Base-by-base conservation (phyloP, 306 rosid genomes). In the Rosa chinensis region DNA sequence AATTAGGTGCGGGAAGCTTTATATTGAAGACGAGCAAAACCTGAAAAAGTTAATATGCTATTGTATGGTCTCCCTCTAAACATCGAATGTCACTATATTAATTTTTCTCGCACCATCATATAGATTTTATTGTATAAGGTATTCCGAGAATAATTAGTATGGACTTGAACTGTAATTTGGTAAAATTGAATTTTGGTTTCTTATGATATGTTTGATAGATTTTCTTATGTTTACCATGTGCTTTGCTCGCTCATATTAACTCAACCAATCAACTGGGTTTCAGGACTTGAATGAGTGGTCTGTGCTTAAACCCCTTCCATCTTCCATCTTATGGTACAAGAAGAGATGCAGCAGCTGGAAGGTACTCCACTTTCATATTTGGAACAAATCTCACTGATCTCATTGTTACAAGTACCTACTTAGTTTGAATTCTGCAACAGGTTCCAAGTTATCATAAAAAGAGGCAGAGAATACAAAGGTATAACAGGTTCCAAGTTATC, bases 351-450 rank as follows among this genome's bases (percentile, higher is more conserved):
- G 70, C 86, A 11, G 90, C 79, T 11, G 88, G 88, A 79, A 56
- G 90, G 50, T 87, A 58, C 78, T 32, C 81, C 77, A 82, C 86
- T 74, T 76, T 87, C 73, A 77, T 84, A 20, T 84, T 82, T 52
- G 88, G 88, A 74, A 87, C 86, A 62, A 87, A 84, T 61, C 88
- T 84, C 49, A 87, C 88, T 39, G 88, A 84, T 56, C 83, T 87
- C 48, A 70, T 87, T 66, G 52, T 87, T 47, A 79, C 88, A 59
- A 88, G 90, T 86, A 53, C n/a, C 13, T 72, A 45, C n/a, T 72
- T 72, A 48, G 67, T 25, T 28, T 67, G 25, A 25, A 25, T 25
- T 25, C 25, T 25, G 25, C 25, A 25, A 25, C 25, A 25, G 25
- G 25, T 25, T 25, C 25, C 25, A 25, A 25, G 25, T 25, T 25